Base-by-base conservation (phyloP, 352 stramenopile species). In the Pythium folliculosum region DNA sequence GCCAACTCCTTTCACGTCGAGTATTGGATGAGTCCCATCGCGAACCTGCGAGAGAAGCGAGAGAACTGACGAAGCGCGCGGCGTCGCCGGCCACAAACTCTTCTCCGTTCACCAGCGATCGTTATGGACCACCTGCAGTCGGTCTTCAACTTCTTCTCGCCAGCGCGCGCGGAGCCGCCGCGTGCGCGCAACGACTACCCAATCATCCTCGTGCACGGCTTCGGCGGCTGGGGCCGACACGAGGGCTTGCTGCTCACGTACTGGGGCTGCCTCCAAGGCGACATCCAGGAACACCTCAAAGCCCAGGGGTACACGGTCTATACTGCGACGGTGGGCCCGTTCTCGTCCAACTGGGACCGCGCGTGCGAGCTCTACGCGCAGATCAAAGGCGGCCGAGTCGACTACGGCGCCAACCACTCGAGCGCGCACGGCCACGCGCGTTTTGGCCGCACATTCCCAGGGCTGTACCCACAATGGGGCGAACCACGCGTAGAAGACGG, bases 391-490 rank as follows among this genome's bases (percentile, higher is more conserved):
- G 68, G 65, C 1, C 50, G 22, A 9, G 72, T 80, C 19, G 66
- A 82, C 60, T 82, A 82, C 44, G 75, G 75, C 13, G 35, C 16
- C 1, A 57, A 63, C 53, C 75, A 82, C 67, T 47, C 55, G 5
- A 53, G 48, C 19, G 35, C 32, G 5, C 32, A 75, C 59, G 57
- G 54, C 22, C 74, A 79, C 45, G 27, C 68, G 10, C 76, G 64
- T 50, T 78, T 60, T 27, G 78, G 79, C 37, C 76, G 78, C 25
- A 86, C 72, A n/a, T 86, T 77, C 64, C 72, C 80, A 21, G 81
- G 78, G 2, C 44, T 92, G n/a, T 89, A 84, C 52, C 78, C 78
- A 1, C 59, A 83, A 7, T 93, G 84, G 82, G 80, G 82, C 2
- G 60, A 70, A 30, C 5, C 71, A 89, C 55, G 82, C 79, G 16